These are phyloP conservation scores for Calonectria multiphialidica DNA, from an alignment of 2,329 filamentous ascomycete genomes.

Conservation along the genomic window DNA sequence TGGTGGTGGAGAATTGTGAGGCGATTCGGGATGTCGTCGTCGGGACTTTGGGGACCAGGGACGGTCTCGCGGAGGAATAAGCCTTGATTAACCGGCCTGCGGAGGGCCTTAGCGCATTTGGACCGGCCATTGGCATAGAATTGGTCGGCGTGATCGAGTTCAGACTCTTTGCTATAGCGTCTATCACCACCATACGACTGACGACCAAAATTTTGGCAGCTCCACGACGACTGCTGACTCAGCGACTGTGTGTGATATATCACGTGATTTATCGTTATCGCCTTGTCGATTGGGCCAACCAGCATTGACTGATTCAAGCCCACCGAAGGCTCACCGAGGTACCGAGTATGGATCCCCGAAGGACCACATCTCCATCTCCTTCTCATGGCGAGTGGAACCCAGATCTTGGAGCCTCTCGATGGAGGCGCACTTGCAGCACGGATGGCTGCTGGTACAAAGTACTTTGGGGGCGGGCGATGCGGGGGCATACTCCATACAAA, in stretches of 20 bases:
- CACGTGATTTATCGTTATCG: constrained; percentile 9
- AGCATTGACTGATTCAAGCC: background rate
- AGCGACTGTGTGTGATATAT: background rate
- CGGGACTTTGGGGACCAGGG: constrained; percentile 23
- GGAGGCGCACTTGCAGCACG: constrained; percentile 46
- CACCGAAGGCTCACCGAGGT: constrained; percentile 26
- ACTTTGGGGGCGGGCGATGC: constrained; percentile 39
- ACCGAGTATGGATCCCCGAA: constrained; percentile 20
- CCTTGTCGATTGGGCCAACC: background rate
- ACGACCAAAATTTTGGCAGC: constrained; percentile 37
- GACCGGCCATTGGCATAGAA: constrained; percentile 44
- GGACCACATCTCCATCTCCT: constrained; percentile 28
- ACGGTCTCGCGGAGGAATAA: constrained; percentile 25
- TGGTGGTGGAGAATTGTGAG: constrained; percentile 66
- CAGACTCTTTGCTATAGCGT: constrained; percentile 21
- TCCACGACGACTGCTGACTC: constrained; percentile 12
- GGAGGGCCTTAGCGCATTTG: constrained; percentile 44
- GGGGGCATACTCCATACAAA: constrained; percentile 41
- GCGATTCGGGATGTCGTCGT: constrained; percentile 34
- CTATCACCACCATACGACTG: constrained; percentile 32
- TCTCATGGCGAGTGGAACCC: constrained; percentile 32
- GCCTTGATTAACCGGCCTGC: constrained; percentile 38
- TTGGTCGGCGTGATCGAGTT: constrained; percentile 33
- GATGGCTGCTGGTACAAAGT: constrained; percentile 44
- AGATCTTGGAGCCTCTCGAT: constrained; percentile 35